Evolutionary conservation across 805 yeast genomes (phyloP).

Genomic region (Candida ulmi): DNA sequence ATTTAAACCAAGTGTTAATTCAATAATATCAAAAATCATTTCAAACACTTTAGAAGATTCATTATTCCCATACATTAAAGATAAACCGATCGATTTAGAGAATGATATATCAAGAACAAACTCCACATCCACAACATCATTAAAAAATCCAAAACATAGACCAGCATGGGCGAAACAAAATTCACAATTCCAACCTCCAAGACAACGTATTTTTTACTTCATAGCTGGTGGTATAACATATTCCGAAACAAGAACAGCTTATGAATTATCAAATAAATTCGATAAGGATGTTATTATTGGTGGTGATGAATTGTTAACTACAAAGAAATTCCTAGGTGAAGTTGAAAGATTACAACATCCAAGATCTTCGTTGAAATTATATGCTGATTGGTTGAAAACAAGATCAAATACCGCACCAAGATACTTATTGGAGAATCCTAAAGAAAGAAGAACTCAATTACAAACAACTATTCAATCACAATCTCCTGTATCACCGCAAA

Average conservation of each 20-base stretch:
- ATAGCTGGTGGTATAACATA: slow-evolving; percentile 88
- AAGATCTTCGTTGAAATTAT: slow-evolving; percentile 38
- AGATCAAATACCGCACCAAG: slow-evolving; percentile 37
- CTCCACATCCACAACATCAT: slow-evolving; percentile 39
- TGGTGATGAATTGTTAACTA: slow-evolving; percentile 65
- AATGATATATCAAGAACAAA: slow-evolving; percentile 15
- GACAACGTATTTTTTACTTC: slow-evolving; percentile 73
- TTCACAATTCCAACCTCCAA: slow-evolving; percentile 29
- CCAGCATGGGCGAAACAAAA: slow-evolving; percentile 68
- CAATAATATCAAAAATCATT: slow-evolving; percentile 47
- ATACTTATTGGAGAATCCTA: slow-evolving; percentile 34
- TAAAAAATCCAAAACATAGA: slow-evolving; percentile 65
- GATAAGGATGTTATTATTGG: slow-evolving; percentile 79
- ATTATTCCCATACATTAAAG: slow-evolving; percentile 69
- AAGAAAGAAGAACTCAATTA: slow-evolving; percentile 8
- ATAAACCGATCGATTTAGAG: slow-evolving; percentile 54
- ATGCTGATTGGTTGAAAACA: slow-evolving; percentile 27
- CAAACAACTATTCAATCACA: slow-evolving; percentile 5
- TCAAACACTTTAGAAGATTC: slow-evolving; percentile 49
- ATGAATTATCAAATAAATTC: slow-evolving; percentile 56
- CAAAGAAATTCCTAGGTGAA: slow-evolving; percentile 34
- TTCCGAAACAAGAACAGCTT: slow-evolving; percentile 71
- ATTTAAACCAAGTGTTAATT: slow-evolving; percentile 63
- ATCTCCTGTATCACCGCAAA: slow-evolving; percentile 1
- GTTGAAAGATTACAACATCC: slow-evolving; percentile 30